Conservation (phyloP, 495 filamentous ascomycete species). For the Parachaetomium inaequale region DNA sequence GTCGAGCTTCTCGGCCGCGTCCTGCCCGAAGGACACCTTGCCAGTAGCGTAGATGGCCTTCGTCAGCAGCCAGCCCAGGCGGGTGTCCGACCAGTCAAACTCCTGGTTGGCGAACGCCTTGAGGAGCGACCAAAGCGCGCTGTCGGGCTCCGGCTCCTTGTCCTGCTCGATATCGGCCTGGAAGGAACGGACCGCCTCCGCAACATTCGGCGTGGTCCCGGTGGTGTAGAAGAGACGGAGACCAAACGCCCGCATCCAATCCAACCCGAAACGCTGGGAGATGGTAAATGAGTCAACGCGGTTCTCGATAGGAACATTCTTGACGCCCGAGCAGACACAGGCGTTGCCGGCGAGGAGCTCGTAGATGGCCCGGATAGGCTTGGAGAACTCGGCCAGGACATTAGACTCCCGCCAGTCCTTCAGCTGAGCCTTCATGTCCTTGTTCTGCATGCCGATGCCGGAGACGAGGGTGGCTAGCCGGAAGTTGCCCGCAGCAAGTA, state of each 20-base stretch:
- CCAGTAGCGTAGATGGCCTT: constrained; percentile 51
- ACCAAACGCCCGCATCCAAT: constrained; percentile 91
- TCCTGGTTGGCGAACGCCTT: constrained; percentile 65
- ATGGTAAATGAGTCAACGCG: constrained; percentile 71
- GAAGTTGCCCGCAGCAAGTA: constrained; percentile 69
- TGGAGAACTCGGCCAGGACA: constrained; percentile 78
- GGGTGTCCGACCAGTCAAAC: constrained; percentile 64
- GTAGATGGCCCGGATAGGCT: constrained; percentile 81
- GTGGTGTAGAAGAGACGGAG: constrained; percentile 82
- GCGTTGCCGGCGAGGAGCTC: constrained; percentile 85
- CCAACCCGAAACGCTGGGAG: constrained; percentile 73
- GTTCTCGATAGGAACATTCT: constrained; percentile 67
- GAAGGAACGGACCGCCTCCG: constrained; percentile 66
- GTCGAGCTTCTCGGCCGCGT: constrained; percentile 56
- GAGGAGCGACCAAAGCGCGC: constrained; percentile 80
- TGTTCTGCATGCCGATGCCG: constrained; percentile 66
- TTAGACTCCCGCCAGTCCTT: constrained; percentile 77
- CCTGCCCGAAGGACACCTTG: constrained; percentile 39
- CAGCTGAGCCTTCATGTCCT: constrained; percentile 72
- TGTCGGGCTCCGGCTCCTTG: constrained; percentile 62
- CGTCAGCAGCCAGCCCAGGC: constrained; percentile 80
- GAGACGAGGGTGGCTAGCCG: constrained; percentile 80
- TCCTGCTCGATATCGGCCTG: constrained; percentile 62
- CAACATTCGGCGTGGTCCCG: constrained; percentile 51
- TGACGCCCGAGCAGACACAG: constrained; percentile 71